Base-by-base conservation (phyloP, 2,329 filamentous ascomycete genomes). In the Teratosphaeriaceae sp. region DNA sequence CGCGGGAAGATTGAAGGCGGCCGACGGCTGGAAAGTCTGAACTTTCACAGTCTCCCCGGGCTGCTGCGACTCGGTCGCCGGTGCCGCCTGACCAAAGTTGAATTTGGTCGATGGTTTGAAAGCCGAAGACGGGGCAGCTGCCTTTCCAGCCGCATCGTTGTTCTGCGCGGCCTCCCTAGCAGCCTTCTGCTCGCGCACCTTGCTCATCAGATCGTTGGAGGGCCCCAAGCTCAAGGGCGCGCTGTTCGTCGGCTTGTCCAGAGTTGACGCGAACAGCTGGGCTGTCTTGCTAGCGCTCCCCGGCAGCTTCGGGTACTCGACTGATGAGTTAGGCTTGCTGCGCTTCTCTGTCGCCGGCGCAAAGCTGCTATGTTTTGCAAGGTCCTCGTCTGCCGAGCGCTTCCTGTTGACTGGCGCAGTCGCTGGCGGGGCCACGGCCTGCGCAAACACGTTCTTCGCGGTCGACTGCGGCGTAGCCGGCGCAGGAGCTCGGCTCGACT, bases 281-380 rank as follows among this genome's bases (percentile, higher is more conserved):
- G 57, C 48, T 9, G 57, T 58, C 22, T 52, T 55, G 45, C 58
- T 62, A 15, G 57, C 53, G 39, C 40, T 54, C 12, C 54, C 53
- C 2, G 58, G 52, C 7, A 60, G 48, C 38, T 55, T 60, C 5
- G 59, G 57, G 37, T 60, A 61, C 9, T 51, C 33, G 16, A 53
- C 42, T 19, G 54, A 19, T 37, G 58, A 54, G 24, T 55, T 56
- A 1, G 54, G 48, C 45, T 54, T 55, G 23, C 33, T 45, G 15
- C 59, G 57, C 53, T 62, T 61, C 44, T 61, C 58, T 13, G 56
- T 59, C 2, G 50, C 49, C 3, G 54, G 56, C 18, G 42, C n/a
- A 3, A 40, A 11, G 5, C 44, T 47, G 24, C 46, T 43, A 23
- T 48, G 44, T 21, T 54, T 49, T 15, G 26, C 39, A 12, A 45